Evolutionary conservation across 164 flowering plant genomes (phyloP), one percentile per base, ranked within the genome.

Genomic region (Chimonanthus salicifolius): DNA sequence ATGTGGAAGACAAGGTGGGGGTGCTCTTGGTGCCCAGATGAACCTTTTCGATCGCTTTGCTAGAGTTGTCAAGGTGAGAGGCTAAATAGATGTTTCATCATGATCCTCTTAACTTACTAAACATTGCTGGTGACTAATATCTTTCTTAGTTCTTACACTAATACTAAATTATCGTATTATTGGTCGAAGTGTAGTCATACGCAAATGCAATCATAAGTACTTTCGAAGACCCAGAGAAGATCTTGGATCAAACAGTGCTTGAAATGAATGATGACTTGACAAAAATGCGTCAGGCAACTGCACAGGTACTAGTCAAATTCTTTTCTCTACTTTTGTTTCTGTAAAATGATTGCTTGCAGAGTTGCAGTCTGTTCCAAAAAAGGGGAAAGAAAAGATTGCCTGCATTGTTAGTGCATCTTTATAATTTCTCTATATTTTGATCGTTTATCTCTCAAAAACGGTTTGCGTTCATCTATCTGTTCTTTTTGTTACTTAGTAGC

Each of bases 231-330:
- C 98, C 99, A 3, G 99, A 95, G 83, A 95, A 95, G 84, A 92
- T 95, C 44, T 81, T 95, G 77, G 98, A 95, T 63, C 99, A 95
- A 80, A 68, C 96, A 46, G 99, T 93, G 46, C 77, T 90, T 69
- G 99, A 95, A 84, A 95, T 95, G 99, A 95, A 93, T 80, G 91
- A 91, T 66, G 99, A 95, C 83, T 83, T 95, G 87, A 88, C 84
- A 73, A 95, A 95, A 83, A 88, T 95, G 99, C 93, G 99, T 47
- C 99, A 95, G 73, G 98, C 99, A 72, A 95, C 99, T 63, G 99
- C 98, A n/a, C 98, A 93, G 80, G 99, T 95, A 77, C 72, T 82
- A 21, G 58, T 58, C 48, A 9, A 67, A 9, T 11, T 64, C 21
- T 60, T 21, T 5, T 11, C n/a, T 70, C n/a, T 70, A 73, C 58